phyloP scores from a whole-genome alignment of 257 asterid genomes.

The Gentiana straminea region DNA sequence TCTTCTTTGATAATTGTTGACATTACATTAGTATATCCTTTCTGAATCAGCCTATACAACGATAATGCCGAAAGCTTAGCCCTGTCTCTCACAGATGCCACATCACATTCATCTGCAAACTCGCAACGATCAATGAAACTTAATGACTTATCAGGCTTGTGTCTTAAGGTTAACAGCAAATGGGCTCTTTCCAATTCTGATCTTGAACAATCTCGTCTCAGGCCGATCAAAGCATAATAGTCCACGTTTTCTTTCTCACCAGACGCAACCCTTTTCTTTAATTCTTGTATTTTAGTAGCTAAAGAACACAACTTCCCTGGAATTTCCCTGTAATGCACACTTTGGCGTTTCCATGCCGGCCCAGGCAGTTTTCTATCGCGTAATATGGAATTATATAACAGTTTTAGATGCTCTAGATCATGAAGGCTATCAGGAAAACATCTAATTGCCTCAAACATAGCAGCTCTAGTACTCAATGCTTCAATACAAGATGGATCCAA shows the following conservation, averaged over 20 bases:
- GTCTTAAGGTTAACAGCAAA: conserved; percentile 60
- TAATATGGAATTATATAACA: conserved; percentile 69
- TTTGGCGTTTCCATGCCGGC: conserved; percentile 76
- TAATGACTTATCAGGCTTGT: conserved; percentile 79
- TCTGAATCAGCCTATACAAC: conserved; percentile 86
- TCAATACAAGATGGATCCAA: conserved; percentile 70
- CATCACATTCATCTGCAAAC: conserved; percentile 60
- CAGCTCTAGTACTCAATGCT: conserved; percentile 66
- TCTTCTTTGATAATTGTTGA: conserved; percentile 59
- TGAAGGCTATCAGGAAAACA: conserved; percentile 87
- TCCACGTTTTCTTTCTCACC: conserved; percentile 84
- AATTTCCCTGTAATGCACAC: conserved; percentile 72
- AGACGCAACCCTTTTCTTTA: conserved; percentile 70
- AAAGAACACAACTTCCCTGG: conserved; percentile 78
- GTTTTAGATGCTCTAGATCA: conserved; percentile 85
- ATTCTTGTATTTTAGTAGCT: conserved; percentile 67
- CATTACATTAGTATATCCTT: conserved; percentile 60
- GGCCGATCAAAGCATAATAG: conserved; percentile 66
- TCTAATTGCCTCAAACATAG: conserved; percentile 57
- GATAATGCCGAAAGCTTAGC: conserved; percentile 66
- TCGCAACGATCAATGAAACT: conserved; percentile 75
- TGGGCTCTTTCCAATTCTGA: conserved; percentile 86
- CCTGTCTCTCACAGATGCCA: conserved; percentile 65
- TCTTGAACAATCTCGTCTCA: conserved; percentile 69
- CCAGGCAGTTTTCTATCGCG: conserved; percentile 76